Base-by-base conservation (phyloP, 495 filamentous ascomycete species). In the Aspergillus nidulans region DNA sequence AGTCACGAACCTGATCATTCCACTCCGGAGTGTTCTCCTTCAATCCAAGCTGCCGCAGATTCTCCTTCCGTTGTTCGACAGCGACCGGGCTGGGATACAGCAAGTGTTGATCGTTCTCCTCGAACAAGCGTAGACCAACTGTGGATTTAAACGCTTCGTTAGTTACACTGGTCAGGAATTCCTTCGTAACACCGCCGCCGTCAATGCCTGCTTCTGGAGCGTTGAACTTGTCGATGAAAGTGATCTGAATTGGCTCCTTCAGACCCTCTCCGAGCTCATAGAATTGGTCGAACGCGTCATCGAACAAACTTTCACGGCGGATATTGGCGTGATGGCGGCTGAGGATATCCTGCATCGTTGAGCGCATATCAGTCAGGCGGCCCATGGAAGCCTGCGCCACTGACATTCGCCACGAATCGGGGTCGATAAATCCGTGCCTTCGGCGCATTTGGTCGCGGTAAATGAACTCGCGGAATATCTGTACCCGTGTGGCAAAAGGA, bases 221-320 rank as follows among this genome's bases (percentile, higher is more conserved):
- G 50, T 86, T 86, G 58, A 96, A 99, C 58, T 89, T 81, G 62
- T 99, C 94, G 15, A 96, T 89, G 62, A 97, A 99, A 13, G 88
- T 92, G 60, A 99, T 97, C 66, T 96, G 91, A 20, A 99, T 97
- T 0, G 95, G 94, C 65, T 99, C 92, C 64, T 97, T 97, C 52
- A 99, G 75, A 1, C 85, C 85, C 15, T 90, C 88, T 0, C 85
- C 86, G 6, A 97, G 78, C 2, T 77, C 66, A 68, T 95, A 97
- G 61, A 95, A 97, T 50, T 92, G 82, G 4, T 85, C 74, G 65
- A 86, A 89, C 0, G 95, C 94, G 71, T 96, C 91, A 20, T 87
- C 78, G 63, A 97, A 97, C 19, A 94, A 77, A 57, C 84, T 80
- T 46, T 91, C 88, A 47, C 94, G 77, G 40, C 82, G 78, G 50